Conservation (phyloP, 768 basidiomycete genomes). For the Termitomyces sp. region DNA sequence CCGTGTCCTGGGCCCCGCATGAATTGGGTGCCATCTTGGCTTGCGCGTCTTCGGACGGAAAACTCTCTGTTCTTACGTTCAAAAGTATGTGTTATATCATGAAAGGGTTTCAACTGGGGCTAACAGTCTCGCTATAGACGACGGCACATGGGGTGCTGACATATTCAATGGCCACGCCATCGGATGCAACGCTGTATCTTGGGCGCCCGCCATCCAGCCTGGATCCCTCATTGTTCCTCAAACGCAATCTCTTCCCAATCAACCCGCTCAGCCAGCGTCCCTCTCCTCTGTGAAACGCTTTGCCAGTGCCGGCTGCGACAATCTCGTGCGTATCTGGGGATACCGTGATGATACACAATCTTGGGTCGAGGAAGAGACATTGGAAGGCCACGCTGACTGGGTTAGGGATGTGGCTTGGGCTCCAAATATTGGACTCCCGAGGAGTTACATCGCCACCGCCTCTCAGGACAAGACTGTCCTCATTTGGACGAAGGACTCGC, state of each 20-base stretch:
- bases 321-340: constrained; percentile 91
- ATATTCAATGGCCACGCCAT: constrained; percentile 96
- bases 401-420: constrained; percentile 99
- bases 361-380: constrained; percentile 86
- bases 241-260: constrained; percentile 40
- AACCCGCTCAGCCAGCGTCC: constrained; percentile 31
- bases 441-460: constrained; percentile 93
- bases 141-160: constrained; percentile 93
- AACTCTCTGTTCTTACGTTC: constrained; percentile 93
- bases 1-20: constrained; percentile 98
- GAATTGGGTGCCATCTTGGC: constrained; percentile 95
- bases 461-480: constrained; percentile 91
- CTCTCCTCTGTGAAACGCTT: constrained; percentile 81
- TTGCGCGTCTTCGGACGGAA: constrained; percentile 96
- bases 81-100: constrained; percentile 57
- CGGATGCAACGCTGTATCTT: constrained; percentile 95
- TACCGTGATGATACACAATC: constrained; percentile 83
- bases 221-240: constrained; percentile 78
- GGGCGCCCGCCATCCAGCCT: constrained; percentile 89
- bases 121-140: constrained; percentile 47
- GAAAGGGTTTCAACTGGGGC: not conserved
- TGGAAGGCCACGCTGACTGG: constrained; percentile 96
- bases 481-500: constrained; percentile 86
- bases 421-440: constrained; percentile 91
- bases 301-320: constrained; percentile 94